phyloP scores from a whole-genome alignment of 2,329 filamentous ascomycete species.

The Annulohypoxylon truncatum region DNA sequence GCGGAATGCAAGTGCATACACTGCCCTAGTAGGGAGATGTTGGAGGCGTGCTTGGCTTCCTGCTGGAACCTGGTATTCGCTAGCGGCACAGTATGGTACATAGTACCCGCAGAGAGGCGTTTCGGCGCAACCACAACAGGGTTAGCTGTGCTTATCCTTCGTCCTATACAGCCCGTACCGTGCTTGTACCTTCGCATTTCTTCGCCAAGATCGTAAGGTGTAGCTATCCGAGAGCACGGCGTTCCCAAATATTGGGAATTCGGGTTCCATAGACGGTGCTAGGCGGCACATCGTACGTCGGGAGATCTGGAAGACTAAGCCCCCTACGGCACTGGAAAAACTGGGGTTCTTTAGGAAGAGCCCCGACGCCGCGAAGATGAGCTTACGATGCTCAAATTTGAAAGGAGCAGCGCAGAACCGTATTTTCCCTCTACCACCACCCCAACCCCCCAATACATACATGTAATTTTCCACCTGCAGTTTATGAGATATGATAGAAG shows the following conservation, averaged over 20 bases:
- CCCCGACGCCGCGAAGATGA: conserved; percentile 24
- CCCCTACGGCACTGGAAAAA: conserved; percentile 18
- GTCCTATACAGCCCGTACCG: conserved; percentile 12
- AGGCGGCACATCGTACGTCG: conserved; percentile 31
- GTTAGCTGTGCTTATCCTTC: conserved; percentile 24
- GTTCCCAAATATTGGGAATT: conserved; percentile 26
- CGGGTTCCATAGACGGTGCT: conserved; percentile 19
- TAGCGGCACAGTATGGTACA: conserved; percentile 34
- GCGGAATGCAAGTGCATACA: conserved; percentile 30
- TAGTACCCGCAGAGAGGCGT: conserved; percentile 36
- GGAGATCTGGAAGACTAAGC: conserved; percentile 30
- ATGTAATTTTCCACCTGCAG: conserved; percentile 22
- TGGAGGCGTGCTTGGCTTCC: conserved; percentile 31
- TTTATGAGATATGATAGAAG: conserved; percentile 39
- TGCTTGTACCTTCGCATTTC: conserved; percentile 22
- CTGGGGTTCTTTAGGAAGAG: conserved; percentile 9
- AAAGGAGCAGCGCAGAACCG: conserved; percentile 20
- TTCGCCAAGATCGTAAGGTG: conserved; percentile 26
- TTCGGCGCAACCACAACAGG: conserved; percentile 31
- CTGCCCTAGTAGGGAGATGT: conserved; percentile 11
- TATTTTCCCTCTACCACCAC: conserved; percentile 23
- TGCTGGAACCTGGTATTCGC: conserved; percentile 24
- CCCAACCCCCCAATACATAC: conserved; percentile 22
- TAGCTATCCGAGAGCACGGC: conserved; percentile 38
- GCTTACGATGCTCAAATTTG: conserved; percentile 15